phyloP scores from a whole-genome alignment of 2,329 filamentous ascomycete species.

The Monilinia fructicola region DNA sequence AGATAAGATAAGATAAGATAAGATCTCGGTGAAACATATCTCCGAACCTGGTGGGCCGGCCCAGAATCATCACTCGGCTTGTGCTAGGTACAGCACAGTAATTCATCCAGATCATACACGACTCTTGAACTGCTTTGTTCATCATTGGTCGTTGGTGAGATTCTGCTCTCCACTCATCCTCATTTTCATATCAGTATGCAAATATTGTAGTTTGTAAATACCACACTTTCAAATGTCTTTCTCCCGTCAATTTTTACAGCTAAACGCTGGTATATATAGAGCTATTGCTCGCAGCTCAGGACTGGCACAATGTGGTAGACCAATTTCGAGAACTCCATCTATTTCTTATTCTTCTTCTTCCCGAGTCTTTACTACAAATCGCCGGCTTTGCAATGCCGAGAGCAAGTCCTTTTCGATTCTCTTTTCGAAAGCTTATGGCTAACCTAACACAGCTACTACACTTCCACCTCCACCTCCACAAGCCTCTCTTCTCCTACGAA shows the following conservation, averaged over 20 bases:
- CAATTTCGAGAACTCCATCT: not conserved
- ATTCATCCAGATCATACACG: not conserved
- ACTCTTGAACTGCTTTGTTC: not conserved
- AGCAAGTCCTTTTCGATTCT: not conserved
- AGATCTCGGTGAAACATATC: slow-evolving; percentile 9
- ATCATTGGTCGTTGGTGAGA: not conserved
- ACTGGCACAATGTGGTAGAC: slow-evolving; percentile 1
- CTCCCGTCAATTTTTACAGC: slow-evolving; percentile 14
- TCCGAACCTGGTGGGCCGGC: not conserved
- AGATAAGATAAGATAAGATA: slow-evolving; percentile 13
- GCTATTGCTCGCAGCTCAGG: slow-evolving; percentile 5
- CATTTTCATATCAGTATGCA: slow-evolving; percentile 6
- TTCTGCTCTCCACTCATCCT: not conserved
- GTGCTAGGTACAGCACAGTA: not conserved
- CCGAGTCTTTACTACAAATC: not conserved
- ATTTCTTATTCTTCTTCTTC: not conserved
- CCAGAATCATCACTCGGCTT: slow-evolving; percentile 5
- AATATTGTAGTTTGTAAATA: slow-evolving; percentile 9
- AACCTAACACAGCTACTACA: not conserved
- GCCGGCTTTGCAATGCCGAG: slow-evolving; percentile 10
- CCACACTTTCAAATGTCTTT: slow-evolving; percentile 10
- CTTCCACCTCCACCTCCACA: slow-evolving; percentile 23
- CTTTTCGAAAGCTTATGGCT: not conserved
- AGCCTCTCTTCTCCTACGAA: slow-evolving; percentile 47
- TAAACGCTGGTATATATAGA: slow-evolving; percentile 6